Conservation (phyloP, 2,329 filamentous ascomycete species). For the Triangularia verruculosa region DNA sequence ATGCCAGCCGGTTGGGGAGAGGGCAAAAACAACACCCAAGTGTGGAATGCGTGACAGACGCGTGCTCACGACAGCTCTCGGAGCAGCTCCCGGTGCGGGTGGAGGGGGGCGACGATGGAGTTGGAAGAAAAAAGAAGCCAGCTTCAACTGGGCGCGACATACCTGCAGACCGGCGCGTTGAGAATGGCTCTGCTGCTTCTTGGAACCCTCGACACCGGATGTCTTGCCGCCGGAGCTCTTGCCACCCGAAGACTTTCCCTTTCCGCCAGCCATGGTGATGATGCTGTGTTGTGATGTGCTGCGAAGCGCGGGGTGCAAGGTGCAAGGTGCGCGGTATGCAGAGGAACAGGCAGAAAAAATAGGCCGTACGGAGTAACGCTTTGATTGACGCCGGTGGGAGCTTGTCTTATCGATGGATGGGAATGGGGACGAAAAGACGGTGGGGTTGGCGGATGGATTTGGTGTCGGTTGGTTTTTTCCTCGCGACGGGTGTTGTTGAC, state of each 20-base stretch:
- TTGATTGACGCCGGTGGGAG: constrained; percentile 11
- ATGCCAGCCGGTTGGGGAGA: neutral
- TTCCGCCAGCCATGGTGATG: constrained; percentile 71
- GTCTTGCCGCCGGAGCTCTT: constrained; percentile 83
- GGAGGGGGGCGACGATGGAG: constrained; percentile 13
- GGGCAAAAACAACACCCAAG: constrained; percentile 6
- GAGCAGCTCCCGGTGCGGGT: constrained; percentile 11
- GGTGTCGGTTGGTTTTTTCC: constrained; percentile 5
- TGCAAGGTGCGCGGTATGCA: constrained; percentile 10
- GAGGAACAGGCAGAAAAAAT: constrained; percentile 10
- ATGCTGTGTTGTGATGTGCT: constrained; percentile 6
- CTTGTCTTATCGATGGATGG: constrained; percentile 19
- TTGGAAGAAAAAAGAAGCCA: constrained; percentile 25
- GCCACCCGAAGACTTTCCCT: constrained; percentile 88
- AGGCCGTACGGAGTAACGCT: constrained; percentile 6
- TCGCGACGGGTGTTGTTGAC: constrained; percentile 30
- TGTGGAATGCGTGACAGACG: constrained; percentile 17
- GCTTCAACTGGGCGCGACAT: constrained; percentile 42
- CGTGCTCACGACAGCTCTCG: constrained; percentile 13
- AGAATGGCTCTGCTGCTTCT: constrained; percentile 94
- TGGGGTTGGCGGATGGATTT: constrained; percentile 21
- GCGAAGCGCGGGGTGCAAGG: constrained; percentile 23
- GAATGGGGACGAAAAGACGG: constrained; percentile 15
- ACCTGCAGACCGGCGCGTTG: constrained; percentile 95
- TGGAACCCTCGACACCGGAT: constrained; percentile 60